A percentile compares a stretch with the other conserved stretches of the same genome.
These are phyloP conservation scores for Diaporthe batatas DNA, from an alignment of 2,329 filamentous ascomycete genomes.

Conservation along the genomic window DNA sequence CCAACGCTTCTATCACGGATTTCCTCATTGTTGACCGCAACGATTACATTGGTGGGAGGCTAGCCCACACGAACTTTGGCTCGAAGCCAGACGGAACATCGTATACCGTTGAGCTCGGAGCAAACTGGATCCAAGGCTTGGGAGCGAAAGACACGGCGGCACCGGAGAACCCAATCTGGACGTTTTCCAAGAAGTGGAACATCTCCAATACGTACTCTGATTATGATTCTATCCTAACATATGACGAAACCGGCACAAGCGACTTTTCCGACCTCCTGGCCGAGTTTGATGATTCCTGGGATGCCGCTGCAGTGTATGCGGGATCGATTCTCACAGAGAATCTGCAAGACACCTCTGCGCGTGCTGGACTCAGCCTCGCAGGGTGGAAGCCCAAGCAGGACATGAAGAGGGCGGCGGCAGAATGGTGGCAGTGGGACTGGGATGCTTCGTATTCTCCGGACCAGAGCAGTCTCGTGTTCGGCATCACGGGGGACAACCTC, in stretches of 20 bases:
- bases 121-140: slow-evolving; percentile 69
- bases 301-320: slow-evolving; percentile 62
- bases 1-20: slow-evolving; percentile 71
- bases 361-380: slow-evolving; percentile 69
- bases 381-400: slow-evolving; percentile 73
- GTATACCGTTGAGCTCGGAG: slow-evolving; percentile 73
- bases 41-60: slow-evolving; percentile 72
- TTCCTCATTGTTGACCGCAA: slow-evolving; percentile 77
- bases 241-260: slow-evolving; percentile 67
- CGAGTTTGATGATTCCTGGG: slow-evolving; percentile 62
- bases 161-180: slow-evolving; percentile 74
- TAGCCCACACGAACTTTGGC: slow-evolving; percentile 70
- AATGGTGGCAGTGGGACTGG: slow-evolving; percentile 72
- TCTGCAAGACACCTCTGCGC: slow-evolving; percentile 71
- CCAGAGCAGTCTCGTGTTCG: slow-evolving; percentile 67
- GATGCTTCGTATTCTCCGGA: slow-evolving; percentile 71
- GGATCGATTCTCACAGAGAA: slow-evolving; percentile 70
- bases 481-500: slow-evolving; percentile 68
- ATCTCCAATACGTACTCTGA: slow-evolving; percentile 70
- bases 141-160: slow-evolving; percentile 48
- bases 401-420: slow-evolving; percentile 68
- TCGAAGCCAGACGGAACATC: slow-evolving; percentile 61
- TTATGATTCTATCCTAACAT: slow-evolving; percentile 70
- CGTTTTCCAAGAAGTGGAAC: slow-evolving; percentile 69
- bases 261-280: slow-evolving; percentile 66